Evolutionary conservation across 305 asterid species (phyloP), one percentile per base, ranked within the genome.

Genomic region (Fraxinus ornus): DNA sequence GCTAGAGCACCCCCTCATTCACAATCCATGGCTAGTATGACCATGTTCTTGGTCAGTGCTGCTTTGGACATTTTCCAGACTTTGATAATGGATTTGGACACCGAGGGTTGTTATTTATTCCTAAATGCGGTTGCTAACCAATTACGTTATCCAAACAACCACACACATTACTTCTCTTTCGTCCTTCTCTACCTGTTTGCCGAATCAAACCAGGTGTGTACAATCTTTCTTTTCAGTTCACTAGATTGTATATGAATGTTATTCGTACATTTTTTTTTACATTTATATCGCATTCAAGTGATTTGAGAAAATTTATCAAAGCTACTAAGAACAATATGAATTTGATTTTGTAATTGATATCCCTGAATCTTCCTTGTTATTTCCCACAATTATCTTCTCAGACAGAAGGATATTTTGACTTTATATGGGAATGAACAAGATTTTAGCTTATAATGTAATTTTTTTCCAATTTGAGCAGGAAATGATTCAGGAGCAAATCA

Each of bases 101-200:
- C 98, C 0, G 99, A 97, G 91, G 99, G 99, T n/a, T 95, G 99
- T 62, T 97, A 97, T 90, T 91, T 97, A 28, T 97, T 97, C 88
- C 83, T 97, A 89, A 97, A 94, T n/a, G 98, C 99, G 52, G 87
- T 94, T 78, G 99, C 98, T 83, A 97, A 97, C 83, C 99, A 97
- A 89, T 83, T 97, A 49, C 99, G 99, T 7, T 97, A 97, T 84
- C 99, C 99, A 13, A 97, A 97, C 91, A 94, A 89, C 86, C 98
- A 97, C 91, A 97, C 99, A 0, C 98, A 97, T 85, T 94, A 93
- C 91, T 97, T 93, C 96, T 97, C 99, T 77, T 97, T 93, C 87
- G 87, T 94, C 85, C 89, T 97, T 78, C 98, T 97, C 47, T 92
- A 92, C 92, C 91, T 97, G 32, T 97, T 97, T 80, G 91, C 92